Conservation (phyloP, 306 rosid species). For the Cicer yamashitae region DNA sequence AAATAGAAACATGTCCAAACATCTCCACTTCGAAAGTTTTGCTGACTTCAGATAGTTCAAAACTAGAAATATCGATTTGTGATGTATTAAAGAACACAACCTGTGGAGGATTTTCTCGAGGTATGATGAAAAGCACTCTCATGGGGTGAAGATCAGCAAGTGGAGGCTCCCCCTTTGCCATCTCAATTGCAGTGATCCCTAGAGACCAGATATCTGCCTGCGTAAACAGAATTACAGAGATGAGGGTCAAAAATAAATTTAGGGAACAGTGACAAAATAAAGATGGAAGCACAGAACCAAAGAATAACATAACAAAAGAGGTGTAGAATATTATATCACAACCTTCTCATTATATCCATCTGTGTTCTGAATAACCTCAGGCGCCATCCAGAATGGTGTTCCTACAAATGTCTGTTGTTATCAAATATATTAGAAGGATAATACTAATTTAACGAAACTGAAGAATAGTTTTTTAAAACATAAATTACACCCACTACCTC, state of each 20-base stretch:
- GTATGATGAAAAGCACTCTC: slow-evolving; percentile 98
- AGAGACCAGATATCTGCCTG: slow-evolving; percentile 99
- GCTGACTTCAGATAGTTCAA: slow-evolving; percentile 20
- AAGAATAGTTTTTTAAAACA: no score
- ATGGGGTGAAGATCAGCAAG: slow-evolving; percentile 99
- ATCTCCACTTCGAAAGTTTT: slow-evolving; percentile 35
- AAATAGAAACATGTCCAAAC: not conserved
- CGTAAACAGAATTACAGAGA: slow-evolving; percentile 49
- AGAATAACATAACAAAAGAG: slow-evolving; percentile 30
- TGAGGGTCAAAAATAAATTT: slow-evolving; percentile 34
- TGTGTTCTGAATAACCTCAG: slow-evolving; percentile 96
- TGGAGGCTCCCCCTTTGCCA: slow-evolving; percentile 99
- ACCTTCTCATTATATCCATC: slow-evolving; percentile 99
- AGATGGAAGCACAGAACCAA: slow-evolving; percentile 27
- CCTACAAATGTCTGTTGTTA: slow-evolving; percentile 96
- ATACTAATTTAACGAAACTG: not conserved
- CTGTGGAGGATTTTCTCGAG: slow-evolving; percentile 99
- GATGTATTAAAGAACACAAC: slow-evolving; percentile 48
- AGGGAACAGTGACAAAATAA: slow-evolving; percentile 28
- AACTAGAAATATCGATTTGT: slow-evolving; percentile 33
- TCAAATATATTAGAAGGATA: slow-evolving; percentile 61
- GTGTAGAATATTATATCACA: slow-evolving; percentile 38
- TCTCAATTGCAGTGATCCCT: slow-evolving; percentile 97
- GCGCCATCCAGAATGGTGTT: slow-evolving; percentile 99
- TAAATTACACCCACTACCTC: no score